Percentiles rank a stretch among this genome's conserved stretches.
These are phyloP conservation scores for Globisporangium solare DNA, from an alignment of 352 stramenopile genomes.

Conservation along the genomic window DNA sequence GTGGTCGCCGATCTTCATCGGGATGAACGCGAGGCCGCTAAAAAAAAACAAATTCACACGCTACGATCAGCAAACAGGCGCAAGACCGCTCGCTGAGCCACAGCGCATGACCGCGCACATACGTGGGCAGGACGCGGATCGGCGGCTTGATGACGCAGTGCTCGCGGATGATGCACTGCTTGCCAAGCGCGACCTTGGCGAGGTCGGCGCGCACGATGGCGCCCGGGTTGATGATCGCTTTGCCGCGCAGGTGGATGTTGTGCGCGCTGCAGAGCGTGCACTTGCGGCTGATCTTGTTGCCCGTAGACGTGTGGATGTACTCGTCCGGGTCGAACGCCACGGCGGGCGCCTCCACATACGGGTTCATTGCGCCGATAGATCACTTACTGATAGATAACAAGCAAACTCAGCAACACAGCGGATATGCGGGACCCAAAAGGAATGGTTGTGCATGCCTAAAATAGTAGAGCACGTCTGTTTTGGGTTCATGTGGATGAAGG, in stretches of 20 bases:
- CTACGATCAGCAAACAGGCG: not conserved
- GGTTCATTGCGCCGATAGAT: constrained; percentile 31
- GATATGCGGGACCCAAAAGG: not conserved
- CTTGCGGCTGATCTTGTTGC: constrained; percentile 69
- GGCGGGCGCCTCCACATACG: constrained; percentile 45
- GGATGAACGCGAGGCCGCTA: constrained; percentile 77
- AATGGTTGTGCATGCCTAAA: not conserved
- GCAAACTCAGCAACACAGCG: no score
- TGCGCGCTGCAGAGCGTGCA: constrained; percentile 58
- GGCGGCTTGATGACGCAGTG: constrained; percentile 72
- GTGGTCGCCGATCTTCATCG: constrained; percentile 78
- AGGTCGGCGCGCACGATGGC: constrained; percentile 78
- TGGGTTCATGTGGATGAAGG: not conserved
- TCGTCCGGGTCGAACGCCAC: constrained; percentile 44
- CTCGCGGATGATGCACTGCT: constrained; percentile 73
- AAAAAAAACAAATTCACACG: constrained; percentile 9
- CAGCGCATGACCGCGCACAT: constrained; percentile 9
- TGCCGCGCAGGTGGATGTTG: constrained; percentile 76
- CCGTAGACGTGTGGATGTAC: constrained; percentile 68
- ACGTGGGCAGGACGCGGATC: constrained; percentile 56
- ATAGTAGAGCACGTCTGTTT: not conserved
- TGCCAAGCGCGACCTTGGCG: constrained; percentile 77
- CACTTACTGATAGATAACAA: not conserved
- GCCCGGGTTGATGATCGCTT: constrained; percentile 69
- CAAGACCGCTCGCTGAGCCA: not conserved